Evolutionary conservation across 768 basidiomycete species (phyloP).

Genomic region (Leccinum boreale): DNA sequence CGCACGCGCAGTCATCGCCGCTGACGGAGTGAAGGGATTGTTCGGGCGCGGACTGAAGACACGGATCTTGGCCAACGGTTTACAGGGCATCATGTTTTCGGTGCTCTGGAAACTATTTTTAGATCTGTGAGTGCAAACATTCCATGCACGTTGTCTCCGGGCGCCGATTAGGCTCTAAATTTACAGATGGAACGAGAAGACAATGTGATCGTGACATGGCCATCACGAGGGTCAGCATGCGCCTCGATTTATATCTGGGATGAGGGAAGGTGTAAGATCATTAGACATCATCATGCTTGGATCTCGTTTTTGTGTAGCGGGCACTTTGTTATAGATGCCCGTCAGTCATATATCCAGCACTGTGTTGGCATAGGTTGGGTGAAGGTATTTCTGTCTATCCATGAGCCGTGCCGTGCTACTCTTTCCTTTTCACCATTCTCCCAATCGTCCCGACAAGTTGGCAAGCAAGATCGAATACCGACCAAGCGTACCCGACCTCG

Average conservation of each 20-base stretch:
- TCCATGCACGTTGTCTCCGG: background rate
- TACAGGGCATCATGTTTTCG: slow-evolving; percentile 90
- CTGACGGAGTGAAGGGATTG: slow-evolving; percentile 75
- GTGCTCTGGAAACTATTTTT: slow-evolving; percentile 89
- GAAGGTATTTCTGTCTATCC: slow-evolving; percentile 1
- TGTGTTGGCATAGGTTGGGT: no score
- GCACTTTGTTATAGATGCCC: background rate
- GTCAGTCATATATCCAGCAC: background rate
- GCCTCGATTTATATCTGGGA: background rate
- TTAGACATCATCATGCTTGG: background rate
- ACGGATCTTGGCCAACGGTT: slow-evolving; percentile 82
- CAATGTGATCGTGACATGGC: slow-evolving; percentile 1
- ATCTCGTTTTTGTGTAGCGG: background rate
- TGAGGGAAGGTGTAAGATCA: background rate
- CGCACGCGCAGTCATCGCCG: slow-evolving; percentile 68
- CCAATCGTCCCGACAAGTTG: slow-evolving; percentile 41
- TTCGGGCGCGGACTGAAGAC: slow-evolving; percentile 91
- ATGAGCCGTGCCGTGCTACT: slow-evolving; percentile 5
- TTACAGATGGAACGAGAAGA: slow-evolving; percentile 36
- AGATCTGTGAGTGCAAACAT: slow-evolving; percentile 64
- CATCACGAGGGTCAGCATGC: background rate
- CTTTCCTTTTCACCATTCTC: slow-evolving; percentile 9
- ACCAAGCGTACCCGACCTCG: slow-evolving; percentile 22
- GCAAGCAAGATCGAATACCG: slow-evolving; percentile 38
- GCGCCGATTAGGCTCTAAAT: background rate